Conservation (phyloP, 1,284 basidiomycete species). For the Apiotrichum akiyoshidainum region DNA sequence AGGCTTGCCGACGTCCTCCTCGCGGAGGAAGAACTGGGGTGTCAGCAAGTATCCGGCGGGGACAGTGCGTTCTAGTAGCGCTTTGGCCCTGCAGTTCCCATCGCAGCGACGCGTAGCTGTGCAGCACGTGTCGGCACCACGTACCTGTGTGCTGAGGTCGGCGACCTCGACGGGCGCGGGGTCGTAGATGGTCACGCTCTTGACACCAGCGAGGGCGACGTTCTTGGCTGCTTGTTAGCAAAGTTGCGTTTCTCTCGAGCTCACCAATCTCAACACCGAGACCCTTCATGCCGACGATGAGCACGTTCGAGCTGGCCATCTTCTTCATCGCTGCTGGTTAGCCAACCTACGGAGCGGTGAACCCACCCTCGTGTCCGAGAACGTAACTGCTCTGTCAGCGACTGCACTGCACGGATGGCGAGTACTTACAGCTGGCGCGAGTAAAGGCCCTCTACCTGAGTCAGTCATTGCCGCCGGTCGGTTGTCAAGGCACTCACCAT, state of each 20-base stretch:
- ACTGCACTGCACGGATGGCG: constrained; percentile 3
- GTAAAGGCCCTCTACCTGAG: constrained; percentile 72
- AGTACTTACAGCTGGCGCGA: constrained; percentile 85
- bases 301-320: constrained; percentile 94
- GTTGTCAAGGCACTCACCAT: constrained; percentile 30
- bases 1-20: constrained; percentile 80
- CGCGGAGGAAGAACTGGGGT: constrained; percentile 84
- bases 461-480: background rate
- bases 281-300: constrained; percentile 89
- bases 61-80: no score
- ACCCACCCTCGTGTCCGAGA: constrained; percentile 85
- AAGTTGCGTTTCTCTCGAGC: constrained; percentile 4
- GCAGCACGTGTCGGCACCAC: constrained; percentile 23
- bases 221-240: constrained; percentile 75
- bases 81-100: no score
- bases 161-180: constrained; percentile 79
- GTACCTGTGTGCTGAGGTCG: constrained; percentile 88
- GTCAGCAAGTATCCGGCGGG: constrained; percentile 5
- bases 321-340: constrained; percentile 86
- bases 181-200: constrained; percentile 95
- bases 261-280: constrained; percentile 94
- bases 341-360: background rate
- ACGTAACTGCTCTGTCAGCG: constrained; percentile 67
- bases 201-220: constrained; percentile 91
- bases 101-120: no score